A percentile compares a stretch with the other conserved stretches of the same genome.
phyloP scores from a whole-genome alignment of 1,284 basidiomycete species.

The Cryptococcus depauperatus region DNA sequence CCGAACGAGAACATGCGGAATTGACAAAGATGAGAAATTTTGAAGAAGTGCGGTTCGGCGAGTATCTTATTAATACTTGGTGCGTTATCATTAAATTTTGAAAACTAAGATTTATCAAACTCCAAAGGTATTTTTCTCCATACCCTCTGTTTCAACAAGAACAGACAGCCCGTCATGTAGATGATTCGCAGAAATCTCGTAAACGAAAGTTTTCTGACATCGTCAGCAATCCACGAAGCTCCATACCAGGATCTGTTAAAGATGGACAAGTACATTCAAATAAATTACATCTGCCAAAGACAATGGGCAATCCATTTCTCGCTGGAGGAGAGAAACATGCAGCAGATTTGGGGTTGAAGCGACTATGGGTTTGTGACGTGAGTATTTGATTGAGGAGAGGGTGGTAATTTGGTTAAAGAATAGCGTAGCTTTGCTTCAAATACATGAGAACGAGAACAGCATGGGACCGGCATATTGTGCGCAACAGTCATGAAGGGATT shows the following conservation, averaged over 20 bases:
- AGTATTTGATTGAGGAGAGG: conserved; percentile 7
- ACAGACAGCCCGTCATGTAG: conserved; percentile 17
- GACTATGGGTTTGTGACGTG: conserved; percentile 45
- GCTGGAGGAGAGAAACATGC: conserved; percentile 53
- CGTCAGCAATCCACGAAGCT: background rate
- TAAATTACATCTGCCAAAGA: conserved; percentile 20
- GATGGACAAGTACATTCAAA: background rate
- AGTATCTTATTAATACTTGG: conserved; percentile 44
- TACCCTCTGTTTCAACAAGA: conserved; percentile 56
- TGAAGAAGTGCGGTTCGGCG: conserved; percentile 42
- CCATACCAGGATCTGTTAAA: background rate
- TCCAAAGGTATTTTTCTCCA: conserved; percentile 72
- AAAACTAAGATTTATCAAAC: background rate
- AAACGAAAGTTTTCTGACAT: conserved; percentile 4
- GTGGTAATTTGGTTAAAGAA: background rate
- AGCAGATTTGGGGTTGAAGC: conserved; percentile 31
- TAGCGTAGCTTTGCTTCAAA: conserved; percentile 71
- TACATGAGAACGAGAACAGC: conserved; percentile 71
- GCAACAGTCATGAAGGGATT: conserved; percentile 25
- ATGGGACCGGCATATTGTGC: conserved; percentile 68
- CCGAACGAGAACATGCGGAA: conserved; percentile 36
- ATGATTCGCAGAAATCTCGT: background rate
- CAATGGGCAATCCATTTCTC: conserved; percentile 62
- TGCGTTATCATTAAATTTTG: conserved; percentile 17
- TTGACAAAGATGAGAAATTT: conserved; percentile 43